Evolutionary conservation across 352 stramenopile genomes (phyloP).

Genomic region (Pythium utonaiense): DNA sequence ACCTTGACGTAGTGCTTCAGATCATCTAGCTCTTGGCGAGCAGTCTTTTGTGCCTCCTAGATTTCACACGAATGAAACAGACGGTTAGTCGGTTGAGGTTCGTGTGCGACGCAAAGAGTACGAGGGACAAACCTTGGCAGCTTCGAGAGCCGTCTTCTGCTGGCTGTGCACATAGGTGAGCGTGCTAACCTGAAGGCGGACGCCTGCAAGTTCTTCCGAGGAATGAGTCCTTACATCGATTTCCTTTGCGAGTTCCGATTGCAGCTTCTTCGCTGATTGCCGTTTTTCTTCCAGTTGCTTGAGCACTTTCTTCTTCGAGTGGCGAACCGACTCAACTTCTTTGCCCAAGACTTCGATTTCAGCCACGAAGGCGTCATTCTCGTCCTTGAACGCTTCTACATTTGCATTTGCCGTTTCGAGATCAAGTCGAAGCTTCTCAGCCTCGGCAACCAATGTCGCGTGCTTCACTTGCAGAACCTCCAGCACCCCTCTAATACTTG

Average conservation of each 20-base stretch:
- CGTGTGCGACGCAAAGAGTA: neutral
- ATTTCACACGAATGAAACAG: constrained; percentile 3
- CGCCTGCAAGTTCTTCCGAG: constrained; percentile 73
- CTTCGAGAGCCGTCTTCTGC: constrained; percentile 66
- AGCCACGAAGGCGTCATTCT: constrained; percentile 67
- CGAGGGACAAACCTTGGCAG: constrained; percentile 43
- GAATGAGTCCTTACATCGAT: constrained; percentile 64
- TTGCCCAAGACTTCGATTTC: constrained; percentile 71
- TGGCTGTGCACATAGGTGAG: constrained; percentile 74
- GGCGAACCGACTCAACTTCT: constrained; percentile 55
- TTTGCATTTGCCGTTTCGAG: constrained; percentile 48
- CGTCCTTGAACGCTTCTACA: constrained; percentile 54
- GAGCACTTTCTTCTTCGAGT: constrained; percentile 68
- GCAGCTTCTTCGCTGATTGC: constrained; percentile 69
- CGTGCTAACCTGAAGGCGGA: constrained; percentile 67
- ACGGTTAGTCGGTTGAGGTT: constrained; percentile 1
- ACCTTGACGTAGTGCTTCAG: constrained; percentile 63
- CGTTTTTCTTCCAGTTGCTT: constrained; percentile 80
- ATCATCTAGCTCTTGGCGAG: constrained; percentile 59
- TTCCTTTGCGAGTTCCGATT: constrained; percentile 59
- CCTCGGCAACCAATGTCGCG: constrained; percentile 24
- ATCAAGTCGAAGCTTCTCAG: constrained; percentile 35
- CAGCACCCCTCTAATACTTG: constrained; percentile 30
- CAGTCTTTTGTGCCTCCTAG: constrained; percentile 50
- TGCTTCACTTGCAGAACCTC: constrained; percentile 32